phyloP scores from a whole-genome alignment of 345 rosid genomes.

The Physaria fendleri region DNA sequence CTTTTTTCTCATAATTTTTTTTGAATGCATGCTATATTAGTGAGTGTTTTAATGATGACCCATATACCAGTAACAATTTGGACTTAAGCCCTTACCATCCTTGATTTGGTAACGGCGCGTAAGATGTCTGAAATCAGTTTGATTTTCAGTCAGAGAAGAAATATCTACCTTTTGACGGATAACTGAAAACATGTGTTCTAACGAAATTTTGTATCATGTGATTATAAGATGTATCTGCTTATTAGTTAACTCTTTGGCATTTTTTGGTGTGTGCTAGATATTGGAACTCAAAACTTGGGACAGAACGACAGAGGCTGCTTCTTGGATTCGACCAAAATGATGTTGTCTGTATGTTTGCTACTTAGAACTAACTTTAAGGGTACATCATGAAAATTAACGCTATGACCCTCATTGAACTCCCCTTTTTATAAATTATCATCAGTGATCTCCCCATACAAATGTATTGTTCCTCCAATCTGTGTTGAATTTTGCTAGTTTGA shows the following conservation, averaged over 20 bases:
- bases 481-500: not conserved
- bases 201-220: not conserved
- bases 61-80: not conserved
- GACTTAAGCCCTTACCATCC: not conserved
- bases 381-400: conserved; percentile 12
- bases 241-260: not conserved
- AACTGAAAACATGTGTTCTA: not conserved
- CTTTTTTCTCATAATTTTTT: not conserved
- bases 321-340: conserved; percentile 51
- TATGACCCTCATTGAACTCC: not conserved
- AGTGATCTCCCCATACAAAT: not conserved
- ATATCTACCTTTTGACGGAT: not conserved
- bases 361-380: conserved; percentile 17
- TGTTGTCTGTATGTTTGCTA: conserved; percentile 66
- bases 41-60: not conserved
- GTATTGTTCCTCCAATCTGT: not conserved
- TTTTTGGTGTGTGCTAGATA: conserved; percentile 44
- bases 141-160: not conserved
- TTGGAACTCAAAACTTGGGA: conserved; percentile 91
- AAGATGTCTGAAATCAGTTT: not conserved
- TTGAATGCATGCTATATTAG: not conserved
- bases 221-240: not conserved
- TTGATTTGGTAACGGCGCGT: not conserved
- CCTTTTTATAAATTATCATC: not conserved
- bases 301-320: conserved; percentile 81